Percentiles rank a stretch among this genome's conserved stretches.
phyloP scores from a whole-genome alignment of 495 filamentous ascomycete species.

The Neurospora sublineolata region DNA sequence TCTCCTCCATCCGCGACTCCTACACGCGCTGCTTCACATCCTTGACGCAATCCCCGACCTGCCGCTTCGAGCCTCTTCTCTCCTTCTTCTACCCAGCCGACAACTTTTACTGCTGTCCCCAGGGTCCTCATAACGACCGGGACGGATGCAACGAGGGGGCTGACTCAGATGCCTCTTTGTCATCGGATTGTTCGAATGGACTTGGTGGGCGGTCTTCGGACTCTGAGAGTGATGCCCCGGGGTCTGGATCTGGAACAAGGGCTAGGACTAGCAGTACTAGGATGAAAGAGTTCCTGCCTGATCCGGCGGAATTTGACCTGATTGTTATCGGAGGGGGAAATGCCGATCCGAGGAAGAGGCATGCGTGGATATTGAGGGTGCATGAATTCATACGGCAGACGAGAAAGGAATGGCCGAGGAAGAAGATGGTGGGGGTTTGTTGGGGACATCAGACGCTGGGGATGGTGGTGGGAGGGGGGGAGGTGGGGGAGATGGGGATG shows the following conservation, averaged over 20 bases:
- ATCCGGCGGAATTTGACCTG: constrained; percentile 33
- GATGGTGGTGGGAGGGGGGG: constrained; percentile 27
- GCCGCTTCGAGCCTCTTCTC: constrained; percentile 11
- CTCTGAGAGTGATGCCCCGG: background rate
- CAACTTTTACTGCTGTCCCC: constrained; percentile 2
- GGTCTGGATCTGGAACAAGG: background rate
- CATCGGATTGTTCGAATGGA: background rate
- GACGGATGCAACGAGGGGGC: background rate
- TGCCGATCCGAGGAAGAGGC: constrained; percentile 31
- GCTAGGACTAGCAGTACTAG: background rate
- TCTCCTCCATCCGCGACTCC: constrained; percentile 27
- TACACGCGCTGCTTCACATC: constrained; percentile 27
- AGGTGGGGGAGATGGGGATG: constrained; percentile 25
- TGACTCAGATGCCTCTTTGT: background rate
- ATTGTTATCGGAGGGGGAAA: constrained; percentile 38
- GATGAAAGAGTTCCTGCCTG: constrained; percentile 19
- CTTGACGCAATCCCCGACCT: constrained; percentile 7
- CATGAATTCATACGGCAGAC: constrained; percentile 30
- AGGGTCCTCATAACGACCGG: background rate
- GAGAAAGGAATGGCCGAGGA: constrained; percentile 23
- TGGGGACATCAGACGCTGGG: constrained; percentile 40
- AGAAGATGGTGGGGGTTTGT: constrained; percentile 36
- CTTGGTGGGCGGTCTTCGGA: background rate
- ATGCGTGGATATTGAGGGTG: constrained; percentile 34
- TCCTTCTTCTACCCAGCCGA: constrained; percentile 34